Evolutionary conservation across 257 asterid genomes (phyloP).

Genomic region (Datura wrightii): DNA sequence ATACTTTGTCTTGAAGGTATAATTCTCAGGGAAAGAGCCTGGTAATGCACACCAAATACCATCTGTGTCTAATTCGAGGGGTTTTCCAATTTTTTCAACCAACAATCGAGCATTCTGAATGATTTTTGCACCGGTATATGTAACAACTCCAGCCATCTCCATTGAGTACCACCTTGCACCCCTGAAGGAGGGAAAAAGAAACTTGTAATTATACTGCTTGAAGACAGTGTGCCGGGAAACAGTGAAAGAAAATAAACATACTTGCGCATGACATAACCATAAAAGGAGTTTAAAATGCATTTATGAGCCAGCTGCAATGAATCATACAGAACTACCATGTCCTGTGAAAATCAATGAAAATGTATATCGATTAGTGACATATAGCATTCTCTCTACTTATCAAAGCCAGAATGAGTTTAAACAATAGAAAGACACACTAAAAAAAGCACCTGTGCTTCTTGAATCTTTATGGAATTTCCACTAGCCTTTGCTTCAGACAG

Average conservation of each 20-base stretch:
- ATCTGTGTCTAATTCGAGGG: slow-evolving; percentile 98
- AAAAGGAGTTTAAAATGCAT: slow-evolving; percentile 97
- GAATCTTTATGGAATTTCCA: slow-evolving; percentile 89
- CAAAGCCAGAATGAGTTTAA: neutral
- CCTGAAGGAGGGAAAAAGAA: slow-evolving; percentile 49
- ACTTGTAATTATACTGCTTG: slow-evolving; percentile 31
- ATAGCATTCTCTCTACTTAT: slow-evolving; percentile 26
- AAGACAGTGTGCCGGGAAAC: slow-evolving; percentile 17
- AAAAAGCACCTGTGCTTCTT: slow-evolving; percentile 85
- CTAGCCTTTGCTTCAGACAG: slow-evolving; percentile 91
- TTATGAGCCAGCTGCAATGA: slow-evolving; percentile 98
- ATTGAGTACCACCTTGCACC: slow-evolving; percentile 99
- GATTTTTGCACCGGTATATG: slow-evolving; percentile 96
- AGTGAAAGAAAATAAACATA: slow-evolving; percentile 46
- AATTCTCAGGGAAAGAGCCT: slow-evolving; percentile 96
- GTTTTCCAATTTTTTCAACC: slow-evolving; percentile 96
- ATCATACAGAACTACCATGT: slow-evolving; percentile 91
- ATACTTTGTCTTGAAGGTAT: slow-evolving; percentile 87
- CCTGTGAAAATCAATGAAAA: slow-evolving; percentile 60
- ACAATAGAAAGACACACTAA: slow-evolving; percentile 26
- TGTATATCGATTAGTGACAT: slow-evolving; percentile 31
- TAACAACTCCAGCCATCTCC: slow-evolving; percentile 99
- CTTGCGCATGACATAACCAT: slow-evolving; percentile 99
- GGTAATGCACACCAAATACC: slow-evolving; percentile 98
- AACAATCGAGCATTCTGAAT: slow-evolving; percentile 98